Base-by-base conservation (phyloP, 148 eudicot genomes). In the Drosera capensis region DNA sequence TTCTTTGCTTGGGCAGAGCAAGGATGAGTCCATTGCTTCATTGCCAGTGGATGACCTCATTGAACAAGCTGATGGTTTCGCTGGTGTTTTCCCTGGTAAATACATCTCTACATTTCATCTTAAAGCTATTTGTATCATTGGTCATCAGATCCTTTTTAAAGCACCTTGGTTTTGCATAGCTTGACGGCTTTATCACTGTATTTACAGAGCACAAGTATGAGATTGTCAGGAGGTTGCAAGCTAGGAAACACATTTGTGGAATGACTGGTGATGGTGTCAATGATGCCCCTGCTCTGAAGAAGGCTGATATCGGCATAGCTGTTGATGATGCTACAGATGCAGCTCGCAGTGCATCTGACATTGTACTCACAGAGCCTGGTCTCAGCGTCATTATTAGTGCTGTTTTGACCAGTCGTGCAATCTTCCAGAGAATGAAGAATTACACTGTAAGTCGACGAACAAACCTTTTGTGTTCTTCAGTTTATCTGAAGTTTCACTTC, bases 241-340 rank as follows among this genome's bases (percentile, higher is more conserved):
- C 68, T 48, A 79, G 71, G 64, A 71, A 68, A 52, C 86, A 74
- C 46, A 46, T 74, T 25, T 72, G 66, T 25, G 86, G 86, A 49
- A 79, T 79, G 81, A 79, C 81, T 0, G 86, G 86, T 36, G 86
- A 79, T 63, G 81, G 86, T 42, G 86, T 74, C 14, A 74, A 79
- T 26, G 86, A 79, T 44, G 86, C 81, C 40, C 81, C 81, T 20
- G 86, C 86, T 52, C 62, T 79, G 25, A 79, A 79, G 64, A 79
- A 74, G 62, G 86, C 85, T 47, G 85, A 78, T 59, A 78, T 78
- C 34, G 86, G 86, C 47, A 78, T 78, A 44, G 86, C 86, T 25
- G 86, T 79, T 38, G 68, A 75, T 26, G 81, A 79, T 64, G 73
- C 86, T 29, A 79, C 86, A 28, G 81, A 79, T 60, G 86, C 78